Evolutionary conservation across 495 filamentous ascomycete genomes (phyloP).

Genomic region (Talaromyces nanjingensis): DNA sequence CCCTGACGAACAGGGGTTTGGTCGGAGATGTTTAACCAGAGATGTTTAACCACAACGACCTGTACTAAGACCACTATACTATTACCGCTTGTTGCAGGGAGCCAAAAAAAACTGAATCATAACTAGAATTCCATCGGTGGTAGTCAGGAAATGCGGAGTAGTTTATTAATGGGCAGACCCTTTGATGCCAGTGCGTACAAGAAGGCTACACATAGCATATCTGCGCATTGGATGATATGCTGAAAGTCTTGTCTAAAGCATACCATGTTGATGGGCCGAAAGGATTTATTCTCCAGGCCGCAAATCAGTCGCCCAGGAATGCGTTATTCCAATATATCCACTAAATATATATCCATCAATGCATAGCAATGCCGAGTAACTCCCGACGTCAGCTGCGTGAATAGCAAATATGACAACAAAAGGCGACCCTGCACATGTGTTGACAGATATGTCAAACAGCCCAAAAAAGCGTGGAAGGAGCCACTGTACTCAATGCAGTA

Average conservation of each 20-base stretch:
- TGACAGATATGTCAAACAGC: neutral
- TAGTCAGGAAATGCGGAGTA: neutral
- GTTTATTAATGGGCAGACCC: neutral
- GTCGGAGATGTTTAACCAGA: neutral
- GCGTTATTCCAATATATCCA: too few species aligned
- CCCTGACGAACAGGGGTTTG: neutral
- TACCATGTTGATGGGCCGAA: neutral
- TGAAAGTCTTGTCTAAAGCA: neutral
- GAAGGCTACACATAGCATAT: neutral
- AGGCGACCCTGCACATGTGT: neutral
- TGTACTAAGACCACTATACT: constrained; percentile 1
- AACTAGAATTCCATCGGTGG: neutral
- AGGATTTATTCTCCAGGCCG: neutral
- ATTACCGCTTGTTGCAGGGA: neutral
- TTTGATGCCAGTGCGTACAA: neutral
- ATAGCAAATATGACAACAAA: neutral
- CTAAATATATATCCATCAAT: too few species aligned
- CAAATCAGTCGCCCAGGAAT: too few species aligned
- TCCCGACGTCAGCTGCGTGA: neutral
- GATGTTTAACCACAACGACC: neutral
- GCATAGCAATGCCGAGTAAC: too few species aligned
- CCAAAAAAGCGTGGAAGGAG: neutral
- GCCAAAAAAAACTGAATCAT: too few species aligned
- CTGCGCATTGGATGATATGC: neutral
- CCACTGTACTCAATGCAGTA: neutral